These are phyloP conservation scores for Eutrema salsugineum DNA, from an alignment of 441 rosid species.

Conservation along the genomic window DNA sequence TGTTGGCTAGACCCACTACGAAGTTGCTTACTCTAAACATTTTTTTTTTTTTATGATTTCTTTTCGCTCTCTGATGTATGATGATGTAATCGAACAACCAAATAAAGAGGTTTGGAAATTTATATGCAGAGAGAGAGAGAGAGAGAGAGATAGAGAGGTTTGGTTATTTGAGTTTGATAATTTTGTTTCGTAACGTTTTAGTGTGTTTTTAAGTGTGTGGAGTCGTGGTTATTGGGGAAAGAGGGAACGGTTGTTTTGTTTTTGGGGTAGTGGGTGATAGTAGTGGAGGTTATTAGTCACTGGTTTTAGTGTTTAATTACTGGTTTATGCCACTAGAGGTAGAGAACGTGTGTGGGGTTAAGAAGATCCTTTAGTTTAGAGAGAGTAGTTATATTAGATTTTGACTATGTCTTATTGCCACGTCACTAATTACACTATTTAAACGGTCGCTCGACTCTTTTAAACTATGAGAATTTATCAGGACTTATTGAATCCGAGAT, in stretches of 20 bases:
- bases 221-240: constrained; percentile 14
- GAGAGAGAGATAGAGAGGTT: background rate
- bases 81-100: background rate
- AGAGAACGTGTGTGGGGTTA: constrained; percentile 21
- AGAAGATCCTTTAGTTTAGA: constrained; percentile 23
- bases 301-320: constrained; percentile 6
- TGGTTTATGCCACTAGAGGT: background rate
- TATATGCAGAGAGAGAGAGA: background rate
- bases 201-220: constrained; percentile 1
- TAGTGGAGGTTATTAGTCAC: constrained; percentile 12
- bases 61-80: background rate
- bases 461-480: background rate
- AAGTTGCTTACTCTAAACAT: constrained; percentile 46
- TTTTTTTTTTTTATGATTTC: background rate
- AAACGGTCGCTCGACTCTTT: background rate
- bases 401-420: constrained; percentile 15
- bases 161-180: background rate
- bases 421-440: background rate
- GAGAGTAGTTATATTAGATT: constrained; percentile 11
- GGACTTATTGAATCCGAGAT: background rate
- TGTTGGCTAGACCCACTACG: constrained; percentile 37
- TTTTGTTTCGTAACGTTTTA: constrained; percentile 2
- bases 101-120: background rate
- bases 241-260: constrained; percentile 15
- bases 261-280: constrained; percentile 4